These are phyloP conservation scores for Cyclotella baltica DNA, from an alignment of 108 stramenopile species.

Conservation along the genomic window DNA sequence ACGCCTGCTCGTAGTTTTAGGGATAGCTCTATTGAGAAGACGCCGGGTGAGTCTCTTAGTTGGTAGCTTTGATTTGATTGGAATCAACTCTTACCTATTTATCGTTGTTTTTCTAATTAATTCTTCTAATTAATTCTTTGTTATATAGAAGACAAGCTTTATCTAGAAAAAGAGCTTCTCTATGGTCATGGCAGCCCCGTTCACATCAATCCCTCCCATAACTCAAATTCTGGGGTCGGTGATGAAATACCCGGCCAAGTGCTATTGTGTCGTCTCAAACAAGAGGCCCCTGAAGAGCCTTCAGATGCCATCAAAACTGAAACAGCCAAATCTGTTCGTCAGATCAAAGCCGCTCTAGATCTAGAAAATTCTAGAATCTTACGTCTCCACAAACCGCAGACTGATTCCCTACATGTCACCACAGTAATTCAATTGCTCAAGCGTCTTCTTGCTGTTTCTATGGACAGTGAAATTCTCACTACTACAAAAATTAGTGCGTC, in stretches of 20 bases:
- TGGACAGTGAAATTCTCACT: neutral
- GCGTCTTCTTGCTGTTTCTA: neutral
- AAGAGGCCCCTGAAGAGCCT: neutral
- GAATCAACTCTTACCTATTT: neutral
- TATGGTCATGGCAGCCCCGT: constrained; percentile 4
- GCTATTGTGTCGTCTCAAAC: neutral
- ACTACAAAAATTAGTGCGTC: neutral
- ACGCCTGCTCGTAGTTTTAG: neutral
- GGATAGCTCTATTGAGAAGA: neutral
- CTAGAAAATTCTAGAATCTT: constrained; percentile 1
- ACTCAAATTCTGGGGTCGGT: neutral
- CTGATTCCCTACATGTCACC: neutral
- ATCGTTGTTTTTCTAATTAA: neutral
- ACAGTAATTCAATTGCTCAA: neutral
- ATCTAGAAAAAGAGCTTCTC: neutral
- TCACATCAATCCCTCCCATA: neutral
- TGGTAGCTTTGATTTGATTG: neutral
- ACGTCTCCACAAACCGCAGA: neutral
- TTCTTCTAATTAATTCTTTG: neutral
- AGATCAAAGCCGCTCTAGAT: neutral
- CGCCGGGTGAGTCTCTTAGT: neutral
- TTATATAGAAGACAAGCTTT: neutral
- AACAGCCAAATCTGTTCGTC: neutral
- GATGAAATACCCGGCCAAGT: neutral
- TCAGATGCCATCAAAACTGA: neutral